Conservation (phyloP, 768 basidiomycete genomes). For the Leccinum longicurvipes region DNA sequence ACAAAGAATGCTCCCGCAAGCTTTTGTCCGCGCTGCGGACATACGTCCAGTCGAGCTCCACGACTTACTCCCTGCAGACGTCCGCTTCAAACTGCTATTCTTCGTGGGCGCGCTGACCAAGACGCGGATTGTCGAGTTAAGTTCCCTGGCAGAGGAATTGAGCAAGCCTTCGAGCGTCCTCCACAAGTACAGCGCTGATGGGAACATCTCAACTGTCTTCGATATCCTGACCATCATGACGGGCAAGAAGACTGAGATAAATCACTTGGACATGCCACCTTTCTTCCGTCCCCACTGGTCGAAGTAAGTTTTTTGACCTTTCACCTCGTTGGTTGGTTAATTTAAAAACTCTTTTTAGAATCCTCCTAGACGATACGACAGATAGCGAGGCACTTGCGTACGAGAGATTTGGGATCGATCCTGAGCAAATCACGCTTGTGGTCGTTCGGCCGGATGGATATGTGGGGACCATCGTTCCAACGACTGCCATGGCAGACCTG, state of each 20-base stretch:
- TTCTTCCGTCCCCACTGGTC: slow-evolving; percentile 41
- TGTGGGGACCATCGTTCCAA: slow-evolving; percentile 33
- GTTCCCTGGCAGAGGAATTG: slow-evolving; percentile 28
- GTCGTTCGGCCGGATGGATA: slow-evolving; percentile 42
- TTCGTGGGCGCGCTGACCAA: slow-evolving; percentile 32
- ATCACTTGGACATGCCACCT: slow-evolving; percentile 34
- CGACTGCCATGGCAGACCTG: slow-evolving; percentile 32
- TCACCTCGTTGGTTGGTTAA: not conserved
- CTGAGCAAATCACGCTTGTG: slow-evolving; percentile 30
- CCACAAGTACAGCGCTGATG: slow-evolving; percentile 24
- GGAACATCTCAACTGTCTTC: slow-evolving; percentile 29
- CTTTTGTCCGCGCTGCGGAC: slow-evolving; percentile 36
- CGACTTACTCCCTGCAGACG: slow-evolving; percentile 38
- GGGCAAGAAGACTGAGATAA: slow-evolving; percentile 32
- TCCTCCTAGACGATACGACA: slow-evolving; percentile 35
- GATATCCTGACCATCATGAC: slow-evolving; percentile 26
- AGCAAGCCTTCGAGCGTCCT: slow-evolving; percentile 25
- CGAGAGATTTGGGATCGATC: slow-evolving; percentile 32
- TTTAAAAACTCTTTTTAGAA: slow-evolving; percentile 17
- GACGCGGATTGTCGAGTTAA: slow-evolving; percentile 18
- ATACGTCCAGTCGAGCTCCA: slow-evolving; percentile 38
- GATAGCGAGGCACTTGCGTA: slow-evolving; percentile 30
- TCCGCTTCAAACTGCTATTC: slow-evolving; percentile 37
- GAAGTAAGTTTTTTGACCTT: slow-evolving; percentile 35
- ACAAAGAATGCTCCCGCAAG: slow-evolving; percentile 36